These are phyloP conservation scores for Fusarium proliferatum DNA, from an alignment of 2,329 filamentous ascomycete genomes.

Conservation along the genomic window DNA sequence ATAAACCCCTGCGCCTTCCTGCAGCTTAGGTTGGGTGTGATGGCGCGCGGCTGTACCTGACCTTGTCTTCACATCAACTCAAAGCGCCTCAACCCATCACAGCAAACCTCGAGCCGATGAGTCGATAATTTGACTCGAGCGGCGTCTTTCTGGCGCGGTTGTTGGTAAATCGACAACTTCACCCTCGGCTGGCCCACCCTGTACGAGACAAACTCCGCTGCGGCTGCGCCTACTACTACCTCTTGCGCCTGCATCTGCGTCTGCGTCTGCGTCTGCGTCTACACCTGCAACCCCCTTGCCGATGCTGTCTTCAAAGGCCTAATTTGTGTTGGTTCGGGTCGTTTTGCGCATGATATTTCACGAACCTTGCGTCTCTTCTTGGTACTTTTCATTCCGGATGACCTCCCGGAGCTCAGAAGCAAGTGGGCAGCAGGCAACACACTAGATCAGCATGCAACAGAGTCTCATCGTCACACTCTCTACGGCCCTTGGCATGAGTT, in stretches of 20 bases:
- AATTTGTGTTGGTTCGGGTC: constrained; percentile 8
- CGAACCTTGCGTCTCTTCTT: constrained; percentile 27
- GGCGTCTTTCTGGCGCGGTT: constrained; percentile 23
- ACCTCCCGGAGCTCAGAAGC: constrained; percentile 29
- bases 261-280: constrained; percentile 22
- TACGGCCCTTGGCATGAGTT: constrained; percentile 15
- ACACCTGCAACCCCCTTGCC: constrained; percentile 14
- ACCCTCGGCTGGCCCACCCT: constrained; percentile 31
- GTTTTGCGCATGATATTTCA: constrained; percentile 18
- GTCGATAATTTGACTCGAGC: constrained; percentile 22
- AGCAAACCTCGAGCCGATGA: constrained; percentile 19
- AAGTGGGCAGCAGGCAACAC: constrained; percentile 30
- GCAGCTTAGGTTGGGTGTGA: constrained; percentile 32
- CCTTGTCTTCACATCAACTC: constrained; percentile 36
- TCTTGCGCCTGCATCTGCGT: constrained; percentile 12
- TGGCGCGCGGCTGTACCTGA: constrained; percentile 43
- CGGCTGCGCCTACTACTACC: constrained; percentile 20
- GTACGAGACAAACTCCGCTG: constrained; percentile 29
- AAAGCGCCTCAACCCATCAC: constrained; percentile 39
- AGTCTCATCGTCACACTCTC: constrained; percentile 28
- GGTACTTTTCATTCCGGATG: constrained; percentile 30
- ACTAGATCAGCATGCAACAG: constrained; percentile 38
- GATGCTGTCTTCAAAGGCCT: not conserved
- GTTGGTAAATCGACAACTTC: constrained; percentile 9
- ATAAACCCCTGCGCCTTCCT: constrained; percentile 30